A percentile compares a stretch with the other conserved stretches of the same genome.
These are phyloP conservation scores for Fomes fomentarius DNA, from an alignment of 1,284 basidiomycete genomes.

Conservation along the genomic window DNA sequence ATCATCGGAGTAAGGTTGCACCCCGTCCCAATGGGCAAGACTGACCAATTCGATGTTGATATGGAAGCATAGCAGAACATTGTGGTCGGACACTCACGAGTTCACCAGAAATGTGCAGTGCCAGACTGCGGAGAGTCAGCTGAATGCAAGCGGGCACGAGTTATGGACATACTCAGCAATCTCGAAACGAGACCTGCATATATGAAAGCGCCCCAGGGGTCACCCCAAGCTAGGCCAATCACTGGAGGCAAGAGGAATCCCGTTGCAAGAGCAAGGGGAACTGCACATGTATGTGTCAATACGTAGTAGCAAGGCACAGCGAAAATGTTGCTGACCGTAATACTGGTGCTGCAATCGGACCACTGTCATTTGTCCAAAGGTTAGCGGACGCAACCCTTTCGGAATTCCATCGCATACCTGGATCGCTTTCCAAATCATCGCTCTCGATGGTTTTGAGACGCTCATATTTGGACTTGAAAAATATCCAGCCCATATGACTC, in stretches of 20 bases:
- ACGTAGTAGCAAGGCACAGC: background rate
- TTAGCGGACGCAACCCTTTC: background rate
- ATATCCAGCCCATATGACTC: constrained; percentile 87
- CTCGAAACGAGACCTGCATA: constrained; percentile 71
- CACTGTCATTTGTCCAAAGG: constrained; percentile 44
- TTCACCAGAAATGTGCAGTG: constrained; percentile 83
- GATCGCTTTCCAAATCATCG: constrained; percentile 72
- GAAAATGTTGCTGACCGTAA: constrained; percentile 52
- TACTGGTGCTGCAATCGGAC: constrained; percentile 75
- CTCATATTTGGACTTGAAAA: constrained; percentile 73
- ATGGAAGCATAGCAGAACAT: background rate
- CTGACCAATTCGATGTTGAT: constrained; percentile 35
- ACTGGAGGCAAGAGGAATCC: constrained; percentile 61
- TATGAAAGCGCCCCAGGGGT: constrained; percentile 64
- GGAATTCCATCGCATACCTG: constrained; percentile 46
- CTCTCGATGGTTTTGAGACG: constrained; percentile 67
- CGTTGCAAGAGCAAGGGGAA: constrained; percentile 61
- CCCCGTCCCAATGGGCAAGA: constrained; percentile 77
- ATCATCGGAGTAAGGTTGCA: constrained; percentile 80
- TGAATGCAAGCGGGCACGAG: background rate
- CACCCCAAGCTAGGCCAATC: constrained; percentile 60
- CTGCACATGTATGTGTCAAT: constrained; percentile 33
- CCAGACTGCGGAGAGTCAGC: constrained; percentile 52
- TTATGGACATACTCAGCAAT: constrained; percentile 51
- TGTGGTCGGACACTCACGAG: constrained; percentile 50